Conservation (phyloP, 2,329 filamentous ascomycete species). For the Stagonosporopsis chrysanthemi region DNA sequence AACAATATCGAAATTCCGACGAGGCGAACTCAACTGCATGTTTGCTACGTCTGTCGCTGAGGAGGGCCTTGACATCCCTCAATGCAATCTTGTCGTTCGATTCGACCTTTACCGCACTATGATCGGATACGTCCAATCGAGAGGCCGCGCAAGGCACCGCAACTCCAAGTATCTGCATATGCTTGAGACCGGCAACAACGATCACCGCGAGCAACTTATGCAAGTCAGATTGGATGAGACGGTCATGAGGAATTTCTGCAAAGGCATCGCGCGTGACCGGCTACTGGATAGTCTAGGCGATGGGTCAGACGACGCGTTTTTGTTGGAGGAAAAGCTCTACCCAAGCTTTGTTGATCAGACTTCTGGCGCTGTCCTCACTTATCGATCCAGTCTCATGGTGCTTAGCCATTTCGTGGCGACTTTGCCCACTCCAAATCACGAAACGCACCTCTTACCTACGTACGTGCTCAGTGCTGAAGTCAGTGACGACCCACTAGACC, state of each 20-base stretch:
- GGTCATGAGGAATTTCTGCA: conserved; percentile 78
- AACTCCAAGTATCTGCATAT: conserved; percentile 86
- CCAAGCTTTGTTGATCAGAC: conserved; percentile 66
- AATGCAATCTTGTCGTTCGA: conserved; percentile 71
- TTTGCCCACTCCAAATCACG: conserved; percentile 62
- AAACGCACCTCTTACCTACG: conserved; percentile 56
- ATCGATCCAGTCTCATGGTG: conserved; percentile 73
- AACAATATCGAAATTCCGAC: conserved; percentile 70
- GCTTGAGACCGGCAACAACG: conserved; percentile 73
- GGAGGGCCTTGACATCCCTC: conserved; percentile 71
- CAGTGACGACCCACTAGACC: conserved; percentile 14
- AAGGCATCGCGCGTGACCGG: conserved; percentile 75
- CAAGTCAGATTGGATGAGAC: conserved; percentile 67
- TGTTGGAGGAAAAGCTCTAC: conserved; percentile 57
- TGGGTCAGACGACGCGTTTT: conserved; percentile 64
- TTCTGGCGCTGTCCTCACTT: conserved; percentile 81
- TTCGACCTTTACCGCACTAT: conserved; percentile 90
- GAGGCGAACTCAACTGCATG: conserved; percentile 65
- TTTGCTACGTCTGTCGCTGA: conserved; percentile 72
- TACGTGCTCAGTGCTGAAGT: conserved; percentile 64
- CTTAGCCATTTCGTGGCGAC: conserved; percentile 77
- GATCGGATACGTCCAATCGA: conserved; percentile 94
- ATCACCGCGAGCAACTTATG: conserved; percentile 64
- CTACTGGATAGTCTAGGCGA: conserved; percentile 68
- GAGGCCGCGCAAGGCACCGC: conserved; percentile 80